Evolutionary conservation across 495 filamentous ascomycete species (phyloP).

Genomic region (Lasiosphaeria miniovina): DNA sequence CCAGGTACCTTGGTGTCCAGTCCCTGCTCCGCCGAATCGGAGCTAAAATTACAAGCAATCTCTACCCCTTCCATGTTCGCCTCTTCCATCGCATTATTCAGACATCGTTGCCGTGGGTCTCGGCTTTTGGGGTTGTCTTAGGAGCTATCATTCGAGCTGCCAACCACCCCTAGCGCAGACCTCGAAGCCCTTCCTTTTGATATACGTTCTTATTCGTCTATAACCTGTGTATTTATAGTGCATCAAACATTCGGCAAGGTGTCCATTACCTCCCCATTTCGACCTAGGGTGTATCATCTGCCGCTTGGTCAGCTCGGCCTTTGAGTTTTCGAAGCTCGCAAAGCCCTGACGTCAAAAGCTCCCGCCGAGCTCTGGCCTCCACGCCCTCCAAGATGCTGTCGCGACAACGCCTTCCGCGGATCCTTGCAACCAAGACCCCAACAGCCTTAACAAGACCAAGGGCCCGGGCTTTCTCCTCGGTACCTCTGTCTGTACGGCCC

Average conservation of each 20-base stretch:
- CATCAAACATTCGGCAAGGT: background rate
- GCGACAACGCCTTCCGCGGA: conserved; percentile 30
- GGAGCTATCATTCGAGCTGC: conserved; percentile 14
- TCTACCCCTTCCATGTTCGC: conserved; percentile 18
- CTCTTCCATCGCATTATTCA: conserved; percentile 27
- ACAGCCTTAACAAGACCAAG: conserved; percentile 13
- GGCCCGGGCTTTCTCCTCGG: conserved; percentile 16
- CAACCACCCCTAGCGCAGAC: conserved; percentile 5
- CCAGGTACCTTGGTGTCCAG: background rate
- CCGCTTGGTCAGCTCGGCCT: background rate
- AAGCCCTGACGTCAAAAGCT: conserved; percentile 24
- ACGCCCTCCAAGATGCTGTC: conserved; percentile 28
- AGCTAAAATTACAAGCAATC: conserved; percentile 18
- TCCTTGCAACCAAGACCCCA: conserved; percentile 22
- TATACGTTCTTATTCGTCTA: conserved; percentile 6
- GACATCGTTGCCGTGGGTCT: conserved; percentile 19
- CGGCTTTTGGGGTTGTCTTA: conserved; percentile 15
- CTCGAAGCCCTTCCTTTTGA: background rate
- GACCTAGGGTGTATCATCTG: background rate
- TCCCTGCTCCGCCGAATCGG: background rate
- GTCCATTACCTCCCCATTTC: background rate
- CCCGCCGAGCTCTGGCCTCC: conserved; percentile 5
- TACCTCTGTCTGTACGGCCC: conserved; percentile 14
- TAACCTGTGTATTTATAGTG: conserved; percentile 14
- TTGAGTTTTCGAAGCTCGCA: conserved; percentile 7